Evolutionary conservation across 1,139 yeast species (phyloP).

Genomic region (Meyerozyma carpophila): DNA sequence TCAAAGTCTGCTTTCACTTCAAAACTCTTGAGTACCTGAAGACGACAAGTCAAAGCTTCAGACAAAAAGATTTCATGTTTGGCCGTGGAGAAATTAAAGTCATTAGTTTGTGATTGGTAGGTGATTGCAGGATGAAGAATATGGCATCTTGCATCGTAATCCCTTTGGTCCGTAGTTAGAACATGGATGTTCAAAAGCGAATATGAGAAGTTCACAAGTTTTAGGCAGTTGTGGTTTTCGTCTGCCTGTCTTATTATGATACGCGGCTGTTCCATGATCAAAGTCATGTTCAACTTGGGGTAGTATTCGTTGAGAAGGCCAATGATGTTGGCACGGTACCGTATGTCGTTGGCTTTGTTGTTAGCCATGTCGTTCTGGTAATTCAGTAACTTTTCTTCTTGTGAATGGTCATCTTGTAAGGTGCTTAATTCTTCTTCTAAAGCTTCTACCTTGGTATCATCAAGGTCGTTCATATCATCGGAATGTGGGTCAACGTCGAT

Average conservation of each 20-base stretch:
- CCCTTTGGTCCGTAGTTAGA: slow-evolving; percentile 28
- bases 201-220: slow-evolving; percentile 31
- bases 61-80: slow-evolving; percentile 17
- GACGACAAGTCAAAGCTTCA: slow-evolving; percentile 17
- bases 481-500: slow-evolving; percentile 2
- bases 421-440: not conserved
- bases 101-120: slow-evolving; percentile 23
- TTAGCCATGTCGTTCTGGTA: too few species aligned
- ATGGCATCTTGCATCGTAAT: slow-evolving; percentile 33
- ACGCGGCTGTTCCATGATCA: slow-evolving; percentile 42
- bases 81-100: slow-evolving; percentile 2
- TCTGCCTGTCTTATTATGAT: slow-evolving; percentile 28
- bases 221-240: slow-evolving; percentile 14
- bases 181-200: slow-evolving; percentile 35
- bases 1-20: slow-evolving; percentile 20
- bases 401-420: not conserved
- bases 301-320: slow-evolving; percentile 36
- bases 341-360: not conserved
- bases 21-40: slow-evolving; percentile 28
- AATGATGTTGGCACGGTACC: slow-evolving; percentile 5
- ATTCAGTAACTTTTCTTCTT: too few species aligned
- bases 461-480: slow-evolving; percentile 1
- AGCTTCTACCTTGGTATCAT: slow-evolving; percentile 1
- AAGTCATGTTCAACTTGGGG: slow-evolving; percentile 36
- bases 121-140: slow-evolving; percentile 28